These are phyloP conservation scores for Perilla frutescens DNA, from an alignment of 257 asterid species.

Conservation along the genomic window DNA sequence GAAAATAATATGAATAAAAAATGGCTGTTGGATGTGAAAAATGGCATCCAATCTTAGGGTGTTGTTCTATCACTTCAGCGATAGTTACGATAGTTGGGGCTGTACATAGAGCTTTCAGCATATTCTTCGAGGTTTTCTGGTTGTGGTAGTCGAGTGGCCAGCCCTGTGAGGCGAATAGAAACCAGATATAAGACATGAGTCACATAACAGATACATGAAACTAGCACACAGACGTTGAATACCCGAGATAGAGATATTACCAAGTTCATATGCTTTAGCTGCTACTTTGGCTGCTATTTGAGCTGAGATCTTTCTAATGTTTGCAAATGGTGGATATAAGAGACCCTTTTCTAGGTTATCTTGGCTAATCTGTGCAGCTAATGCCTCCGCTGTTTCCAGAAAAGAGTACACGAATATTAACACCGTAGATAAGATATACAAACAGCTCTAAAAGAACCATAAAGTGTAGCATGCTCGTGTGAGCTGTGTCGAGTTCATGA, in stretches of 20 bases:
- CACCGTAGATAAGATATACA: neutral
- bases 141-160: slow-evolving; percentile 86
- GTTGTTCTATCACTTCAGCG: slow-evolving; percentile 49
- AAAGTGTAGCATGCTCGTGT: neutral
- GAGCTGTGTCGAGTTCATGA: no score
- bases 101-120: slow-evolving; percentile 93
- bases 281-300: slow-evolving; percentile 88
- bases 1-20: slow-evolving; percentile 21
- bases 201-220: neutral
- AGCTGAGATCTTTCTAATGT: slow-evolving; percentile 89
- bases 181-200: neutral
- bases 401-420: neutral
- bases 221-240: neutral
- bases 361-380: slow-evolving; percentile 77
- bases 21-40: slow-evolving; percentile 20
- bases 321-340: slow-evolving; percentile 79
- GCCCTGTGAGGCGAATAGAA: slow-evolving; percentile 50
- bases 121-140: slow-evolving; percentile 68
- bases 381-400: slow-evolving; percentile 81
- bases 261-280: slow-evolving; percentile 90
- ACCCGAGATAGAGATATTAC: slow-evolving; percentile 37
- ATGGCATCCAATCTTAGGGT: slow-evolving; percentile 23
- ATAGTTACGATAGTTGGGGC: slow-evolving; percentile 82
- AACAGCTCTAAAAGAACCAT: no score
- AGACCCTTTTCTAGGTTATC: slow-evolving; percentile 83